phyloP scores from a whole-genome alignment of 2,329 filamentous ascomycete genomes.

The Eutypella sp. region DNA sequence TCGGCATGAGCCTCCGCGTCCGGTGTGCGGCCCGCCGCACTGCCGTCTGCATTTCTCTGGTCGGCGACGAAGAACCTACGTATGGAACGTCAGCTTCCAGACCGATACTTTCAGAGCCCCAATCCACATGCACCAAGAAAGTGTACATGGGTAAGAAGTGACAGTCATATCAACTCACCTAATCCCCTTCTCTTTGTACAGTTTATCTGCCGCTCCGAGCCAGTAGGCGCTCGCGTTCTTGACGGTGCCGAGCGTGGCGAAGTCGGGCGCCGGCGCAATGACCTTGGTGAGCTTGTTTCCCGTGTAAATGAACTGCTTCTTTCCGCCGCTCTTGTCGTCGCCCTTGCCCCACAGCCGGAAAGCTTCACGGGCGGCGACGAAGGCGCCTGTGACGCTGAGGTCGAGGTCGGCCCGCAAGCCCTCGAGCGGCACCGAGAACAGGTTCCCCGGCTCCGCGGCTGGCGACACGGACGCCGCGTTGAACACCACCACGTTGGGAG shows the following conservation, averaged over 20 bases:
- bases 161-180: not conserved
- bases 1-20: slow-evolving; percentile 2
- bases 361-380: slow-evolving; percentile 2
- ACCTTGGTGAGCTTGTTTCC: not conserved
- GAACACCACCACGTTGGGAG: slow-evolving; percentile 1
- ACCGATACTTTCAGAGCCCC: not conserved
- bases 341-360: not conserved
- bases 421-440: slow-evolving; percentile 1
- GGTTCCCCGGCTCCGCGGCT: not conserved
- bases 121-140: no score
- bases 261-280: not conserved
- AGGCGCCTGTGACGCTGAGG: not conserved
- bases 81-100: not conserved
- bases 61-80: slow-evolving; percentile 2
- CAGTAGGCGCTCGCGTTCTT: slow-evolving; percentile 2
- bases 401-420: not conserved
- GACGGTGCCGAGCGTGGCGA: not conserved
- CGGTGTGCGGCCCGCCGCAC: not conserved
- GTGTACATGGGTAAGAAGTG: not conserved
- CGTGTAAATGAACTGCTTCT: slow-evolving; percentile 2
- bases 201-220: slow-evolving; percentile 1
- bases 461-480: not conserved
- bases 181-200: slow-evolving; percentile 2
- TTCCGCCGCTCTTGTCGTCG: not conserved
- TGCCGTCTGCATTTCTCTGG: not conserved